Conservation (phyloP, 2,329 filamentous ascomycete species). For the Phaeosphaeriaceae sp. region DNA sequence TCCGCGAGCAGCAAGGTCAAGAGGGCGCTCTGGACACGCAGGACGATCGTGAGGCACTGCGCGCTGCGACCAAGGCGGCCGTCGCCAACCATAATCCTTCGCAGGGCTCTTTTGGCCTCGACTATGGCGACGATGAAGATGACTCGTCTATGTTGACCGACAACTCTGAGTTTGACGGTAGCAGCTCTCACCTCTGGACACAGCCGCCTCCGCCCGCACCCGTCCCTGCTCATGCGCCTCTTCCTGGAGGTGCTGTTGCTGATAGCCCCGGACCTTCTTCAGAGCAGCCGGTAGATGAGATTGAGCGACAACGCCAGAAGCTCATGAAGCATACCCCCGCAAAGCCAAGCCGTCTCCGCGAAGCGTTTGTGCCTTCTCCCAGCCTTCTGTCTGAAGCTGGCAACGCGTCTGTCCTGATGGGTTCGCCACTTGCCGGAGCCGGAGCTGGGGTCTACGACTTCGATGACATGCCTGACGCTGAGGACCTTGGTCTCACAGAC, state of each 20-base stretch:
- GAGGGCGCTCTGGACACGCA: conserved; percentile 16
- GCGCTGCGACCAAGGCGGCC: conserved; percentile 17
- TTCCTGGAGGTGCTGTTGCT: conserved; percentile 25
- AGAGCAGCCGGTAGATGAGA: conserved; percentile 26
- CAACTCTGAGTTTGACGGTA: conserved; percentile 20
- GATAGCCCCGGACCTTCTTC: conserved; percentile 10
- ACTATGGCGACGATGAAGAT: conserved; percentile 31
- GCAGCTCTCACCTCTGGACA: conserved; percentile 34
- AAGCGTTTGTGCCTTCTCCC: conserved; percentile 42
- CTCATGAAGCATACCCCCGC: conserved; percentile 44
- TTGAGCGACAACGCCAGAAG: conserved; percentile 37
- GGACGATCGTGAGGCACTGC: conserved; percentile 19
- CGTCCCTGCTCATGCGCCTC: conserved; percentile 41
- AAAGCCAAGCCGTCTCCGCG: conserved; percentile 43
- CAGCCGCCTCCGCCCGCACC: conserved; percentile 46
- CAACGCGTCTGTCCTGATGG: conserved; percentile 24
- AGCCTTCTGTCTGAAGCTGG: conserved; percentile 37
- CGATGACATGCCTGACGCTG: conserved; percentile 26
- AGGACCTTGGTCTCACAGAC: conserved; percentile 26
- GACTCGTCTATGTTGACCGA: conserved; percentile 17
- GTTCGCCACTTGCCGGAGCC: conserved; percentile 23
- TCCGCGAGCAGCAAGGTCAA: conserved; percentile 31
- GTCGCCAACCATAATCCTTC: conserved; percentile 13
- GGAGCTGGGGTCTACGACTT: conserved; percentile 20
- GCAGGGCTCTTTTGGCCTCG: conserved; percentile 30